Percentiles rank a stretch among this genome's conserved stretches.
These are phyloP conservation scores for Ciborinia camelliae DNA, from an alignment of 2,329 filamentous ascomycete species.

Conservation along the genomic window DNA sequence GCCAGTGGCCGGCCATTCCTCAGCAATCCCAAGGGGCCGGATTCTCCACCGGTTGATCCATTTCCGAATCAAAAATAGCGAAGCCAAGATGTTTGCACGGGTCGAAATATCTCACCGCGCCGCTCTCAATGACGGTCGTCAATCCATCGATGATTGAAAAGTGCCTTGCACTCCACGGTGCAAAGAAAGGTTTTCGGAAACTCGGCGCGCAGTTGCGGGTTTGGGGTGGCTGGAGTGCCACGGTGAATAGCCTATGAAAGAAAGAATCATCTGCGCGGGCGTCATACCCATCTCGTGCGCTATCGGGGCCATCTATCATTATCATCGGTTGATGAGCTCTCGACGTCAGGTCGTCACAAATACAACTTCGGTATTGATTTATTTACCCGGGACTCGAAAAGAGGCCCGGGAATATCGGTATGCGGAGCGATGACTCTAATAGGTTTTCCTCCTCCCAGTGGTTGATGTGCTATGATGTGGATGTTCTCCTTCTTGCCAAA, in stretches of 20 bases:
- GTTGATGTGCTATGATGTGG: slow-evolving; percentile 21
- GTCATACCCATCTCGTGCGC: background rate
- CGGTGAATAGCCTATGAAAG: background rate
- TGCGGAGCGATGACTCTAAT: slow-evolving; percentile 17
- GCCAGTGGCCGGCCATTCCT: no score
- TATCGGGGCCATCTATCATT: background rate
- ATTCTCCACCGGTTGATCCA: background rate
- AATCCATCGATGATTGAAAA: background rate
- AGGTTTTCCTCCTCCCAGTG: slow-evolving; percentile 19
- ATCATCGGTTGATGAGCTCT: no score
- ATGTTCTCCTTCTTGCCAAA: slow-evolving; percentile 16
- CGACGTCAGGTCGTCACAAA: no score
- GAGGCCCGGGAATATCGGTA: slow-evolving; percentile 7
- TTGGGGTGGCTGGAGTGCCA: background rate
- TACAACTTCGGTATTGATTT: no score
- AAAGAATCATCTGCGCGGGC: background rate
- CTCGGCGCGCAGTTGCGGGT: background rate
- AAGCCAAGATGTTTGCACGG: background rate
- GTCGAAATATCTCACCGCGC: background rate
- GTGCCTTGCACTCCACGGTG: background rate
- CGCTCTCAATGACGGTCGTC: background rate
- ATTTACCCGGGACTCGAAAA: background rate
- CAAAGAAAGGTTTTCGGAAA: background rate
- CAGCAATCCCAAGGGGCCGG: background rate
- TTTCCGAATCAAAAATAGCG: background rate